Evolutionary conservation across 441 rosid species (phyloP).

Genomic region (Aleurites moluccanus): DNA sequence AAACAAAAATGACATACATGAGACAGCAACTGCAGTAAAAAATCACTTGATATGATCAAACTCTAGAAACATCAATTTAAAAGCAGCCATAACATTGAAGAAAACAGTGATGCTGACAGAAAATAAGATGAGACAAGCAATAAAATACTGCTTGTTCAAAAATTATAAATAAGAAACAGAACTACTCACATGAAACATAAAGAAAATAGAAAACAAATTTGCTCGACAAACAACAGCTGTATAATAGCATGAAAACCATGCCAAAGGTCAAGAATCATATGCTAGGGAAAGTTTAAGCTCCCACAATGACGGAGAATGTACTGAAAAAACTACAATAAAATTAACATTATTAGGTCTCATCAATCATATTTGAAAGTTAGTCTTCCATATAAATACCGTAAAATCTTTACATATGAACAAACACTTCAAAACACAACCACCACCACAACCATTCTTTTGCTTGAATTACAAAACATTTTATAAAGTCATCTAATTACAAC

Average conservation of each 20-base stretch:
- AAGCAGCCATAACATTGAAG: background rate
- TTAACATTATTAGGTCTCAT: no score
- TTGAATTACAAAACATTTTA: no score
- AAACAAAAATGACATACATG: conserved; percentile 24
- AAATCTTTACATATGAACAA: conserved; percentile 22
- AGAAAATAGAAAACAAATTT: background rate
- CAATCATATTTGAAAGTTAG: background rate
- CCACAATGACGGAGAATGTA: background rate
- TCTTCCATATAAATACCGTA: background rate
- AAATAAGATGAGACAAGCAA: background rate
- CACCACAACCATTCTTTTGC: background rate
- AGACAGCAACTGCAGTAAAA: no score
- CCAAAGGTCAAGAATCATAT: background rate
- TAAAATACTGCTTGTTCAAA: background rate
- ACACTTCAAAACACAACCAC: background rate
- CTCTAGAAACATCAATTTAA: background rate
- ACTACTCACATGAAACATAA: background rate
- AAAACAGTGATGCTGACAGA: background rate
- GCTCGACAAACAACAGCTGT: background rate
- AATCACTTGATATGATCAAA: background rate
- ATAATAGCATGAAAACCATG: background rate
- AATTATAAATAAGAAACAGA: background rate
- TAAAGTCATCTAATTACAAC: no score
- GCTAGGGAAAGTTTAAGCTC: background rate
- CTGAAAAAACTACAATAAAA: no score